Evolutionary conservation across 768 basidiomycete species (phyloP).

Genomic region (Pleurotus tuoliensis): DNA sequence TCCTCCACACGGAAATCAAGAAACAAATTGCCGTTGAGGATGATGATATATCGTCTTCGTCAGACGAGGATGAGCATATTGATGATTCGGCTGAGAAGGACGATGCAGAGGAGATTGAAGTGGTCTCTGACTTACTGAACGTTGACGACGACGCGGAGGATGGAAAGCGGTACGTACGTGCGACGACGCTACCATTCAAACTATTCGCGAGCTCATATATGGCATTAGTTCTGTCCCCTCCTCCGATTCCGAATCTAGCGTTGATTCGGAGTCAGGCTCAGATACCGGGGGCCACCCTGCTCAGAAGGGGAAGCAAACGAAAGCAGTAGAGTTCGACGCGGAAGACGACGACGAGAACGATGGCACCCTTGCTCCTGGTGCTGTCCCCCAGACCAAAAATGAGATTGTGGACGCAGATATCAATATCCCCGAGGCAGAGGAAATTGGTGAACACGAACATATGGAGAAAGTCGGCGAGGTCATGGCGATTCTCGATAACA

Average conservation of each 20-base stretch:
- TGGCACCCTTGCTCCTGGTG: slow-evolving; percentile 29
- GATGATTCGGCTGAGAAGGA: slow-evolving; percentile 20
- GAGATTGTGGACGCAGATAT: slow-evolving; percentile 61
- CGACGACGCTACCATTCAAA: background rate
- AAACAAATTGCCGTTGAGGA: slow-evolving; percentile 31
- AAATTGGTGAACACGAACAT: slow-evolving; percentile 58
- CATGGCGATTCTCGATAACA: slow-evolving; percentile 61
- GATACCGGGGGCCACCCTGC: slow-evolving; percentile 13
- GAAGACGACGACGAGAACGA: slow-evolving; percentile 53
- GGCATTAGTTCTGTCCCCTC: background rate
- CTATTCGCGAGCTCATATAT: background rate
- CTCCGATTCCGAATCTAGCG: slow-evolving; percentile 38
- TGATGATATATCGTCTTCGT: slow-evolving; percentile 28
- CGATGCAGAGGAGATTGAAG: slow-evolving; percentile 40
- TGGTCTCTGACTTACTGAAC: slow-evolving; percentile 6
- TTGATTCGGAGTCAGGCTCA: slow-evolving; percentile 35
- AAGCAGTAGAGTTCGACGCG: slow-evolving; percentile 24
- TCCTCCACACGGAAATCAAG: background rate
- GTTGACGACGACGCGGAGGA: background rate
- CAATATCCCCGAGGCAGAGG: slow-evolving; percentile 55
- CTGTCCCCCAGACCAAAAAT: slow-evolving; percentile 64
- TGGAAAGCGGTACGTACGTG: slow-evolving; percentile 1
- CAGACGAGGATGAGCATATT: slow-evolving; percentile 55
- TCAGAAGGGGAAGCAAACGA: background rate
- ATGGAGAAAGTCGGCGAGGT: slow-evolving; percentile 79